Conservation (phyloP, 257 asterid species). For the Solanum paucissectum region DNA sequence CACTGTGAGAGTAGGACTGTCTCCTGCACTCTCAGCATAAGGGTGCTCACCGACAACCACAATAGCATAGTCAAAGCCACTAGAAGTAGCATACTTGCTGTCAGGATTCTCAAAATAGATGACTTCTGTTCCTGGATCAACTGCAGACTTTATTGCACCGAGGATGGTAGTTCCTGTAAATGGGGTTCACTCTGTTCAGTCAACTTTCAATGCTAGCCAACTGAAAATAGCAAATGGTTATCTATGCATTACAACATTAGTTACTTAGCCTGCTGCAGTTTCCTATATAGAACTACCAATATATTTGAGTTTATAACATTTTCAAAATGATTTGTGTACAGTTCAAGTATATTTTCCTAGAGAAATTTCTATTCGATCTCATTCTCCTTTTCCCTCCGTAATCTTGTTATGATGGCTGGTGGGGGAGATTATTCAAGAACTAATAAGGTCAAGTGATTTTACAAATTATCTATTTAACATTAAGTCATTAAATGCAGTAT, state of each 20-base stretch:
- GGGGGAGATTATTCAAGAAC: not conserved
- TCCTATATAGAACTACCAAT: not conserved
- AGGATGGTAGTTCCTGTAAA: conserved; percentile 73
- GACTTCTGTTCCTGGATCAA: conserved; percentile 49
- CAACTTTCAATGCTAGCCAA: not conserved
- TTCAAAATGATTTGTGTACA: not conserved
- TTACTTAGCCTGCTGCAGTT: not conserved
- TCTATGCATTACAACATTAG: not conserved
- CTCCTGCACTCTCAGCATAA: conserved; percentile 70
- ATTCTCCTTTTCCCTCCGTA: not conserved
- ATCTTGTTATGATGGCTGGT: not conserved
- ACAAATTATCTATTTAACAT: too few relatives aligned
- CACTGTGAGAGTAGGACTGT: conserved; percentile 60
- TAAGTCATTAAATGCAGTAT: not conserved
- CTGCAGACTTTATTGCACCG: conserved; percentile 51
- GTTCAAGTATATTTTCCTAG: not conserved
- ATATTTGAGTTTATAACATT: not conserved
- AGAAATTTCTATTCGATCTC: not conserved
- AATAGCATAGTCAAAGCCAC: conserved; percentile 54
- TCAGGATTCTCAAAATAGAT: conserved; percentile 55
- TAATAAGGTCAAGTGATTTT: not conserved
- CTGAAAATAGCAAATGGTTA: not conserved
- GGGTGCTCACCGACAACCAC: conserved; percentile 74
- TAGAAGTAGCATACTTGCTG: conserved; percentile 35
- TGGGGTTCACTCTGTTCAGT: not conserved